Percentiles rank a stretch among this genome's conserved stretches.
Conservation (phyloP, 2,329 filamentous ascomycete genomes). For the Pseudocercospora crystallina region DNA sequence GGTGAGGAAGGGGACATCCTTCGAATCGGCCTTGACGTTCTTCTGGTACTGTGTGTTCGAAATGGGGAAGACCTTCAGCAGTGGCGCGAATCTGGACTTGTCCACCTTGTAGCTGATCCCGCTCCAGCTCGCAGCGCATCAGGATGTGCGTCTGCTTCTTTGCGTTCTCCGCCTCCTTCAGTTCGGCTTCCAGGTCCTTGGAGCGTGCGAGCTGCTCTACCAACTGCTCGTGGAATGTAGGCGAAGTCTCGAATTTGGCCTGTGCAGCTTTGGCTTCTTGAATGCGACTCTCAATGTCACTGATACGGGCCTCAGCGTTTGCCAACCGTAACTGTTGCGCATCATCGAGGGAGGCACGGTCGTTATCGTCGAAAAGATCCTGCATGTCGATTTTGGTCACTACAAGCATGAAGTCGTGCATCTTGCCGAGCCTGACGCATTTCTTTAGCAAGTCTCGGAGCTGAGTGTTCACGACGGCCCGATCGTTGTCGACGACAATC, state of each 20-base stretch:
- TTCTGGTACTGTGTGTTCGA: slow-evolving; percentile 23
- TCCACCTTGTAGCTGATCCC: background rate
- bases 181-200: background rate
- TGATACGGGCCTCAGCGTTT: too few species aligned
- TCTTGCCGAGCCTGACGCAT: slow-evolving; percentile 16
- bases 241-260: too few species aligned
- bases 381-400: slow-evolving; percentile 4
- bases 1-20: slow-evolving; percentile 14
- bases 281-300: too few species aligned
- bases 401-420: slow-evolving; percentile 1
- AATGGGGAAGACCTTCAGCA: slow-evolving; percentile 16
- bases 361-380: background rate
- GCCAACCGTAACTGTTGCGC: background rate
- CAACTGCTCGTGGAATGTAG: too few species aligned
- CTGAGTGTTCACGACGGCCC: slow-evolving; percentile 6
- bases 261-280: too few species aligned
- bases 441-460: slow-evolving; percentile 12
- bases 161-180: background rate
- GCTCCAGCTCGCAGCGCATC: slow-evolving; percentile 4
- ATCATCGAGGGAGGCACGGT: background rate
- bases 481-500: slow-evolving; percentile 6
- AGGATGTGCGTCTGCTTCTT: slow-evolving; percentile 2
- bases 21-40: slow-evolving; percentile 12
- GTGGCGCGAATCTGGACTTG: slow-evolving; percentile 8
- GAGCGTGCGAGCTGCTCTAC: too few species aligned